These are phyloP conservation scores for Agaricales sp. DNA, from an alignment of 1,284 basidiomycete genomes.

Conservation along the genomic window DNA sequence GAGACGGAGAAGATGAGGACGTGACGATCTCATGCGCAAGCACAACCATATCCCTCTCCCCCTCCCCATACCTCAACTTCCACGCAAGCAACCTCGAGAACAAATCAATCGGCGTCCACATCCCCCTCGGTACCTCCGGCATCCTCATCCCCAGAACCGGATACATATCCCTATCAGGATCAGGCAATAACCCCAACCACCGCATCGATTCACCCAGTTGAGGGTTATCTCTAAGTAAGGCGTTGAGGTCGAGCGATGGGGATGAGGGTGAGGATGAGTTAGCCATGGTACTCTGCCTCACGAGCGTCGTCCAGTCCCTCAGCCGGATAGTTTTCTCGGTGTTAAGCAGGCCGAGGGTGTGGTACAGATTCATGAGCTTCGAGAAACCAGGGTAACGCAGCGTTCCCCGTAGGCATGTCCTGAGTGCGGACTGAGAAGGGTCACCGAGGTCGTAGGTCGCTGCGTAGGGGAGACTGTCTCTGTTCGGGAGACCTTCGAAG, in stretches of 20 bases:
- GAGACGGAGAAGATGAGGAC: neutral
- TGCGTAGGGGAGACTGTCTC: constrained; percentile 76
- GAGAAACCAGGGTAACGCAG: constrained; percentile 86
- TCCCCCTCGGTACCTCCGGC: constrained; percentile 34
- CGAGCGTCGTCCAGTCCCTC: constrained; percentile 21
- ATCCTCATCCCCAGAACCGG: constrained; percentile 18
- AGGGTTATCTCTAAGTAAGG: too few species aligned
- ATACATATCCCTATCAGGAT: constrained; percentile 6
- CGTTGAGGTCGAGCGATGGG: constrained; percentile 21
- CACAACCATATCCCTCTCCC: constrained; percentile 83
- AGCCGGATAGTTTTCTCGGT: constrained; percentile 14
- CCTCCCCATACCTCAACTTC: constrained; percentile 61
- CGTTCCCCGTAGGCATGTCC: constrained; percentile 79
- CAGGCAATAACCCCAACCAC: constrained; percentile 43
- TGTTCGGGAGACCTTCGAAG: constrained; percentile 85
- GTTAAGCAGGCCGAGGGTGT: constrained; percentile 2
- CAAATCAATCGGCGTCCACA: constrained; percentile 62
- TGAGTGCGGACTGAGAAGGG: constrained; percentile 30
- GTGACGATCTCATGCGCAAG: constrained; percentile 78
- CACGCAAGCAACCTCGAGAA: constrained; percentile 70
- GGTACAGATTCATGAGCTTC: constrained; percentile 45
- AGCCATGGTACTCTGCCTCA: too few species aligned
- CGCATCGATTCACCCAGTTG: constrained; percentile 43
- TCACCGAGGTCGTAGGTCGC: constrained; percentile 58
- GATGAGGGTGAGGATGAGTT: constrained; percentile 30